phyloP scores from a whole-genome alignment of 163 green algal genomes.

The Scenedesmus sp. region DNA sequence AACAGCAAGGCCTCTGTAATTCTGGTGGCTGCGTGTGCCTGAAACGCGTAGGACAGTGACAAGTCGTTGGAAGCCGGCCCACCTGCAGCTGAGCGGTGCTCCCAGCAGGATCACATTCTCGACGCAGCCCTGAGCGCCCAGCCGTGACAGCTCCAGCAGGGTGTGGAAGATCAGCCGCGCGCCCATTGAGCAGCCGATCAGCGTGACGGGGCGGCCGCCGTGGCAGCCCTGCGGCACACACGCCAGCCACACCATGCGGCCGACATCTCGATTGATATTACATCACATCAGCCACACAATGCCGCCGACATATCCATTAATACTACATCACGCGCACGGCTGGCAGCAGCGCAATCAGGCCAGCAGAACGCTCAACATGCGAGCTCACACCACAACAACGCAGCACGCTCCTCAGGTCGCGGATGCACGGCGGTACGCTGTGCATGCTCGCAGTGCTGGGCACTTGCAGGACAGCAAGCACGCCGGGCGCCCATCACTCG shows the following conservation, averaged over 20 bases:
- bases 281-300: too few species aligned
- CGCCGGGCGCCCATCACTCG: too few species aligned
- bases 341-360: slow-evolving; percentile 56
- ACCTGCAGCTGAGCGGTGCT: slow-evolving; percentile 71
- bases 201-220: slow-evolving; percentile 79
- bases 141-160: slow-evolving; percentile 84
- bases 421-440: too few species aligned
- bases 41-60: too few species aligned
- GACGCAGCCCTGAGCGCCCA: slow-evolving; percentile 68
- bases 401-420: too few species aligned
- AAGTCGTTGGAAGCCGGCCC: background rate
- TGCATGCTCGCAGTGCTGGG: too few species aligned
- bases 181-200: slow-evolving; percentile 81
- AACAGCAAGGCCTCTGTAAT: too few species aligned
- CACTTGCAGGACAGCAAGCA: too few species aligned
- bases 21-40: too few species aligned
- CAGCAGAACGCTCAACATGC: background rate
- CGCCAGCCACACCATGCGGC: too few species aligned
- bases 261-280: too few species aligned
- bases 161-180: slow-evolving; percentile 87
- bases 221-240: slow-evolving; percentile 60
- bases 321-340: slow-evolving; percentile 83
- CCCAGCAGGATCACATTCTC: slow-evolving; percentile 84
- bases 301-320: too few species aligned
- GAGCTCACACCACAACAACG: background rate